Base-by-base conservation (phyloP, 768 basidiomycete species). In the Boletus sp. region DNA sequence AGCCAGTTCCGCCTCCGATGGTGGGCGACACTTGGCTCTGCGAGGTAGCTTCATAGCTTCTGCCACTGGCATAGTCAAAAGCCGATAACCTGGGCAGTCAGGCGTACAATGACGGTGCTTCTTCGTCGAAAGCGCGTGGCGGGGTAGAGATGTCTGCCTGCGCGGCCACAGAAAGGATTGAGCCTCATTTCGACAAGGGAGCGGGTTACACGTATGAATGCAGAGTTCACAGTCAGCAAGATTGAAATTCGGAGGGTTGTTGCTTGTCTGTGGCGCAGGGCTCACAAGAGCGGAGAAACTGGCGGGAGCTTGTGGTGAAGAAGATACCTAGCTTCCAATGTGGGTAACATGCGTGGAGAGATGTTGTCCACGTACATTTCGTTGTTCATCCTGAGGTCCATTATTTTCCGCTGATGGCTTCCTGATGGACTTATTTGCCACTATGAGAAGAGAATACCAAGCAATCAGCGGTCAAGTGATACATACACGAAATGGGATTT, bases 111-210 rank as follows among this genome's bases (percentile, higher is more conserved):
- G 52, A 15, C 39, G 57, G 37, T 68, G 67, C 33, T 54, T 68
- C 36, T 63, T 69, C 2, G 44, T n/a, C 28, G 67, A 68, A 53
- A 68, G 65, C 5, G 59, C 65, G 24, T 68, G 67, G 4, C 68
- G 68, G 2, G 67, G 67, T 42, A 68, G 52, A 28, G 58, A 62
- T 5, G 63, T 55, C 45, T 57, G 52, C 18, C 36, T 68, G 47
- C 67, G 67, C 3, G 45, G 46, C 67, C 67, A 68, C 30, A 70
- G 49, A 47, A 70, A 64, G 29, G 67, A 69, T 1, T 53, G 58
- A 24, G 68, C 62, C 50, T 67, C 67, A 15, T 68, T 70, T 42
- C 68, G 67, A 56, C 67, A 68, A 3, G 56, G 67, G 32, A 39
- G 17, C 2, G 44, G 28, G 40, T 62, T 68, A 44, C 68, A 70